Percentiles rank a stretch among this genome's conserved stretches.
Evolutionary conservation across 306 rosid genomes (phyloP).

Genomic region (Dryas alaskensis): DNA sequence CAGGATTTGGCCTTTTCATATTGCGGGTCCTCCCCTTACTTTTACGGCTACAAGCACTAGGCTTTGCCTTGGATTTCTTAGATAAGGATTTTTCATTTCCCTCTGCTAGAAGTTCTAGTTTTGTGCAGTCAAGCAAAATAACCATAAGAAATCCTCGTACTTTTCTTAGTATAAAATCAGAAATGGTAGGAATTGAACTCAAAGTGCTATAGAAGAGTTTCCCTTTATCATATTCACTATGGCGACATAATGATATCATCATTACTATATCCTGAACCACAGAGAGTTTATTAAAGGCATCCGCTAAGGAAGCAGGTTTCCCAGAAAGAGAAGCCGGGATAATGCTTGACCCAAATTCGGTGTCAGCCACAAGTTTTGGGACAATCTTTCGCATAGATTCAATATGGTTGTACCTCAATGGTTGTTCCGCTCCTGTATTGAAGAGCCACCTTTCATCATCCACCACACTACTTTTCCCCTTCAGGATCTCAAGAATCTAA

Average conservation of each 20-base stretch:
- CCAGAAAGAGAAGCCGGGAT: constrained; percentile 53
- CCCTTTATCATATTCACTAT: constrained; percentile 53
- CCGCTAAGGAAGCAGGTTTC: constrained; percentile 51
- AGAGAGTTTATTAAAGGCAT: constrained; percentile 51
- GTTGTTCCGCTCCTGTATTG: constrained; percentile 42
- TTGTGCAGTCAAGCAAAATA: constrained; percentile 83
- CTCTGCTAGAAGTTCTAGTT: constrained; percentile 75
- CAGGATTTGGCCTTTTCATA: constrained; percentile 51
- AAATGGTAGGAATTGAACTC: constrained; percentile 71
- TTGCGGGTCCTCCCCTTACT: constrained; percentile 68
- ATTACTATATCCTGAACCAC: constrained; percentile 67
- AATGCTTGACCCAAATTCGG: constrained; percentile 56
- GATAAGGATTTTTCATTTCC: constrained; percentile 47
- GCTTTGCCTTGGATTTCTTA: constrained; percentile 65
- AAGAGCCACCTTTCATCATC: constrained; percentile 70
- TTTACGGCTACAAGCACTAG: constrained; percentile 54
- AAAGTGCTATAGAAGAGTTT: constrained; percentile 73
- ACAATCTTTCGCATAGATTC: constrained; percentile 39
- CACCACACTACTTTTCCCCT: constrained; percentile 47
- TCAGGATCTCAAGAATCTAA: constrained; percentile 68
- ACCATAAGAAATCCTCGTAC: constrained; percentile 83
- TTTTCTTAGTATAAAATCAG: constrained; percentile 77
- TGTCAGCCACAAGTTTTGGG: constrained; percentile 36
- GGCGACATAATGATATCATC: constrained; percentile 43
- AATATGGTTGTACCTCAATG: constrained; percentile 38